Evolutionary conservation across 495 filamentous ascomycete species (phyloP).

Genomic region (Lentithecium fluviatile): DNA sequence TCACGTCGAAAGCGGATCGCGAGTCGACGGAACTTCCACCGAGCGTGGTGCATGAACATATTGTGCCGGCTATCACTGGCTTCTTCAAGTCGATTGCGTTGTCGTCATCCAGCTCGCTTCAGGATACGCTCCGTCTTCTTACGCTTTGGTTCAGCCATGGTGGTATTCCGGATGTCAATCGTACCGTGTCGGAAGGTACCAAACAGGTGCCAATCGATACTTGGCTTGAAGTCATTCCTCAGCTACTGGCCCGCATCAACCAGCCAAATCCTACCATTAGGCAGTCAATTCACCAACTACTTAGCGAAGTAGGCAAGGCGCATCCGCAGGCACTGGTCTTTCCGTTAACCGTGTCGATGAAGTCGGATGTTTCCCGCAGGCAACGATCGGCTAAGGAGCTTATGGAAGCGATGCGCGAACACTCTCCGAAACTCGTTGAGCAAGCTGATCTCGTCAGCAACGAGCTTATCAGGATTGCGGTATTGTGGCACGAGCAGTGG

Average conservation of each 20-base stretch:
- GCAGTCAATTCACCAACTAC: constrained; percentile 81
- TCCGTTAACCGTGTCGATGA: constrained; percentile 97
- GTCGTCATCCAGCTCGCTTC: constrained; percentile 85
- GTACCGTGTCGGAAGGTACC: constrained; percentile 84
- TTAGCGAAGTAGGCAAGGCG: constrained; percentile 85
- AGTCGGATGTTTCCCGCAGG: constrained; percentile 76
- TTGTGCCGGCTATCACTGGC: constrained; percentile 88
- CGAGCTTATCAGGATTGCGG: constrained; percentile 93
- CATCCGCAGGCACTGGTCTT: constrained; percentile 99
- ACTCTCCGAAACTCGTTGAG: constrained; percentile 89
- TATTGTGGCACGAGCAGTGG: constrained; percentile 98
- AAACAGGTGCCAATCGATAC: constrained; percentile 90
- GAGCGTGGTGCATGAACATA: constrained; percentile 73
- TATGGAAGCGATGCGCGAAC: constrained; percentile 96
- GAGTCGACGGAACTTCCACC: constrained; percentile 57
- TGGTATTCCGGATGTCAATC: constrained; percentile 80
- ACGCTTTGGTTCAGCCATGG: constrained; percentile 97
- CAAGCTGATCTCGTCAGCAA: constrained; percentile 92
- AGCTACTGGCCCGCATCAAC: constrained; percentile 95
- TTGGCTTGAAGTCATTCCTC: constrained; percentile 96
- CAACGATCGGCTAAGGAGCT: constrained; percentile 83
- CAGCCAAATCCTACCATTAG: constrained; percentile 85
- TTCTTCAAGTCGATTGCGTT: constrained; percentile 95
- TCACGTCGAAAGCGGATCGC: constrained; percentile 61
- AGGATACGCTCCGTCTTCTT: constrained; percentile 89